These are phyloP conservation scores for Aspergillus bridgeri DNA, from an alignment of 495 filamentous ascomycete genomes.

Conservation along the genomic window DNA sequence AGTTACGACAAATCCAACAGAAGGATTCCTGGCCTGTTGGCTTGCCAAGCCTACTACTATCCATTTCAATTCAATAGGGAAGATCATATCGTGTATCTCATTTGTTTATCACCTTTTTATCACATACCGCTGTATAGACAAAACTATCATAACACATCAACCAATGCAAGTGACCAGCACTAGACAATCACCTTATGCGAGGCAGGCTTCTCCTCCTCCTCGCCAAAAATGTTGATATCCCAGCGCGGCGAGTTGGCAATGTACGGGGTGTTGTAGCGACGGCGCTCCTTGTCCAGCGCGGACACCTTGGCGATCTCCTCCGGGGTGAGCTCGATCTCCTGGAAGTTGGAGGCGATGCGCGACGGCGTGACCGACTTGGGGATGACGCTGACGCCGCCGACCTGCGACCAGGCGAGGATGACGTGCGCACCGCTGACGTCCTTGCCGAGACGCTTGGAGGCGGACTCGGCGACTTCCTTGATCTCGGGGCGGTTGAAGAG, in stretches of 20 bases:
- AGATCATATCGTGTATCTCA: too few relatives aligned
- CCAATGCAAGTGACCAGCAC: slow-evolving; percentile 12
- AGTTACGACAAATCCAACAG: too few relatives aligned
- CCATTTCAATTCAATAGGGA: too few relatives aligned
- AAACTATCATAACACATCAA: slow-evolving; percentile 6
- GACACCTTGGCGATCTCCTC: slow-evolving; percentile 45
- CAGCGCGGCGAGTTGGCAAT: slow-evolving; percentile 44
- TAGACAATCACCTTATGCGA: slow-evolving; percentile 40
- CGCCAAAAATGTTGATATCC: slow-evolving; percentile 46
- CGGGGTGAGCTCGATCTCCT: slow-evolving; percentile 44
- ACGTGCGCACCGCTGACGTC: slow-evolving; percentile 41
- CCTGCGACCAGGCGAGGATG: slow-evolving; percentile 48
- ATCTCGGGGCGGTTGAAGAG: slow-evolving; percentile 43
- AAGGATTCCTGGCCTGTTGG: too few relatives aligned
- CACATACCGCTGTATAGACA: slow-evolving; percentile 1
- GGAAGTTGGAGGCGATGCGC: slow-evolving; percentile 47
- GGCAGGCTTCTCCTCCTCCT: slow-evolving; percentile 41
- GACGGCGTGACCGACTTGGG: slow-evolving; percentile 49
- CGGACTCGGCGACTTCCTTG: slow-evolving; percentile 43
- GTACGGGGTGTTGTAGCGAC: slow-evolving; percentile 48
- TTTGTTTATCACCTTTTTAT: not conserved
- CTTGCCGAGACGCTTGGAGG: slow-evolving; percentile 36
- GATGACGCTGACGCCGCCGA: slow-evolving; percentile 48
- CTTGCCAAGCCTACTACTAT: too few relatives aligned
- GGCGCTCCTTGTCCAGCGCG: slow-evolving; percentile 38